phyloP scores from a whole-genome alignment of 768 basidiomycete genomes.

The Coprinellus aureogranulatus region DNA sequence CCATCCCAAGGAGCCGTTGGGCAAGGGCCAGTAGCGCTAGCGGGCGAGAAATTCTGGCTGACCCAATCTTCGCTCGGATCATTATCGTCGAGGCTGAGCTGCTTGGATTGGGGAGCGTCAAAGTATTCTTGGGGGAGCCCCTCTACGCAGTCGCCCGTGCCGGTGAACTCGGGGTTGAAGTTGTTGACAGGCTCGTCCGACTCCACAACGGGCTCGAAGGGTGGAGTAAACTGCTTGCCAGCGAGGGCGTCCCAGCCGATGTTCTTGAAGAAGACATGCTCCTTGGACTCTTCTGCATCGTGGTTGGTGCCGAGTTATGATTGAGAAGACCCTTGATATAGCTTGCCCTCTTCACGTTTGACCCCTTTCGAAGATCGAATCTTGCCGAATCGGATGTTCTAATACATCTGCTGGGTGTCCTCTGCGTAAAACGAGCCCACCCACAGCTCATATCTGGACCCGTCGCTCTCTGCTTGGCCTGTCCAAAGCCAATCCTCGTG shows the following conservation, averaged over 20 bases:
- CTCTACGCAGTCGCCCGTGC: conserved; percentile 74
- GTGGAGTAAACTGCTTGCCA: conserved; percentile 87
- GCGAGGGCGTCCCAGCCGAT: conserved; percentile 92
- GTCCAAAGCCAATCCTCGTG: no score
- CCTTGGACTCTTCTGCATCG: conserved; percentile 92
- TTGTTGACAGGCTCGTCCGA: conserved; percentile 98
- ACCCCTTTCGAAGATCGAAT: conserved; percentile 97
- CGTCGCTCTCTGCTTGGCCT: conserved; percentile 99
- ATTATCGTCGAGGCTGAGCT: conserved; percentile 33
- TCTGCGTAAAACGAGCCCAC: conserved; percentile 99
- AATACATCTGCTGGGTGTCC: conserved; percentile 99
- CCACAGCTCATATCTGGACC: conserved; percentile 99
- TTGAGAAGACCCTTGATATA: conserved; percentile 98
- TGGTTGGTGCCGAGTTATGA: conserved; percentile 93
- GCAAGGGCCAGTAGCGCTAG: conserved; percentile 37
- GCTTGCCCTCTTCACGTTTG: conserved; percentile 96
- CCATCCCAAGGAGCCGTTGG: conserved; percentile 76
- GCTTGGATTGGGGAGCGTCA: conserved; percentile 42
- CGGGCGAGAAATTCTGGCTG: conserved; percentile 33
- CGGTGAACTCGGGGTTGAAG: conserved; percentile 98
- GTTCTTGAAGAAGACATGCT: conserved; percentile 86
- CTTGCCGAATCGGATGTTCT: conserved; percentile 98
- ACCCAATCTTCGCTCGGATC: conserved; percentile 77
- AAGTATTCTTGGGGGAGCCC: conserved; percentile 2
- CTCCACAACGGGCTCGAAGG: conserved; percentile 97